A percentile compares a stretch with the other conserved stretches of the same genome.
phyloP scores from a whole-genome alignment of 2,329 filamentous ascomycete genomes.

The Sphaceloma murrayae region DNA sequence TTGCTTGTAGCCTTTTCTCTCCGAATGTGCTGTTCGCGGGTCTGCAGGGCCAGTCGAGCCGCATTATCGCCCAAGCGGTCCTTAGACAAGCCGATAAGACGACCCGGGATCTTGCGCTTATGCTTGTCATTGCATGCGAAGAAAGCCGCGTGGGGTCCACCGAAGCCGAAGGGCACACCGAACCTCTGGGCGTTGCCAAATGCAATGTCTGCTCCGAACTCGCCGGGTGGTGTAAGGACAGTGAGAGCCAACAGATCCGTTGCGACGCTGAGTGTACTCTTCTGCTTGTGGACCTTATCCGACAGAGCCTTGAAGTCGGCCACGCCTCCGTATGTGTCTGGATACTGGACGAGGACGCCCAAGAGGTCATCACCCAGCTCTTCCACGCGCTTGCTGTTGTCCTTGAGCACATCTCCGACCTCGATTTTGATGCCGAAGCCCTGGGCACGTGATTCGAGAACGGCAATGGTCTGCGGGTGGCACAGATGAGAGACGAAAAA shows the following conservation, averaged over 20 bases:
- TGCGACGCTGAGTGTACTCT: conserved; percentile 73
- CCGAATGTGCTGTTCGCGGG: conserved; percentile 89
- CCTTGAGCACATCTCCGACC: conserved; percentile 59
- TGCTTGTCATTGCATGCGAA: conserved; percentile 85
- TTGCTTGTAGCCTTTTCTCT: conserved; percentile 97
- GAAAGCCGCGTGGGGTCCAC: conserved; percentile 93
- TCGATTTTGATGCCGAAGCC: conserved; percentile 83
- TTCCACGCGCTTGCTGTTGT: conserved; percentile 56
- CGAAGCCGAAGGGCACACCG: conserved; percentile 83
- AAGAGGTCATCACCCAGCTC: conserved; percentile 71
- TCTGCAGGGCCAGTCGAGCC: conserved; percentile 77
- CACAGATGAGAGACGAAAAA: conserved; percentile 75
- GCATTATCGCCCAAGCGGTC: conserved; percentile 75
- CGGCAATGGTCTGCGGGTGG: conserved; percentile 76
- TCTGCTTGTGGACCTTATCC: conserved; percentile 65
- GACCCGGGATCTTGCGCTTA: conserved; percentile 89
- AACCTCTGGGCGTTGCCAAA: conserved; percentile 89
- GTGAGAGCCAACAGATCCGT: conserved; percentile 86
- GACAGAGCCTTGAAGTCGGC: conserved; percentile 65
- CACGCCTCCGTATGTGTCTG: conserved; percentile 75
- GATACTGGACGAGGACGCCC: conserved; percentile 90
- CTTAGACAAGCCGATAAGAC: conserved; percentile 83
- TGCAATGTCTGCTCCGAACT: conserved; percentile 90
- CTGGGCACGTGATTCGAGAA: conserved; percentile 74
- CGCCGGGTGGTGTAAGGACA: conserved; percentile 76